These are phyloP conservation scores for Hypsizygus ulmarius DNA, from an alignment of 1,284 basidiomycete genomes.

Conservation along the genomic window DNA sequence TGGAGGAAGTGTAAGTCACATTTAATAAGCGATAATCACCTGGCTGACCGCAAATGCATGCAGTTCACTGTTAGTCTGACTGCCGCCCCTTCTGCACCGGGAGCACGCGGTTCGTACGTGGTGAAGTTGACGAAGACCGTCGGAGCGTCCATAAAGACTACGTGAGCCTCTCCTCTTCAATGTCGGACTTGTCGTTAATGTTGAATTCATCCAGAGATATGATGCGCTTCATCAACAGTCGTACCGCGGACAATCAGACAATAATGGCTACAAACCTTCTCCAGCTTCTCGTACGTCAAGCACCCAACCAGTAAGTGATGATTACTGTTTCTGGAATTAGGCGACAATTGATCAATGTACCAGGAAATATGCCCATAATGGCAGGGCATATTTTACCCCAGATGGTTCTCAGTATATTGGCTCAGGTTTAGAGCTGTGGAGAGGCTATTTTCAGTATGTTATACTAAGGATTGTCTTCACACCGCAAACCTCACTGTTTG, in stretches of 20 bases:
- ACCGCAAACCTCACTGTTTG: background rate
- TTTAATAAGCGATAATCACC: background rate
- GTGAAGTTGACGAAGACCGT: constrained; percentile 10
- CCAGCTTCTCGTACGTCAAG: constrained; percentile 15
- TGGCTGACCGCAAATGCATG: background rate
- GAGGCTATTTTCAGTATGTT: constrained; percentile 13
- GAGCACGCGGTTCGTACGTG: constrained; percentile 10
- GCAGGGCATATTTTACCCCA: constrained; percentile 15
- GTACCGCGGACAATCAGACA: constrained; percentile 6
- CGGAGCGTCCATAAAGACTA: constrained; percentile 8
- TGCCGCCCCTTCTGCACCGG: background rate
- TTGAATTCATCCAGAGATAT: constrained; percentile 7
- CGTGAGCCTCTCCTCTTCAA: background rate
- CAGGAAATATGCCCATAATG: constrained; percentile 13
- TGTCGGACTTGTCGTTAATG: background rate
- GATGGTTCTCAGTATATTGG: constrained; percentile 11
- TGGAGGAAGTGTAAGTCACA: constrained; percentile 10
- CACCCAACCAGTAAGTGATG: constrained; percentile 9
- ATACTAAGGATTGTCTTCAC: background rate
- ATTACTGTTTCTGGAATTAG: background rate
- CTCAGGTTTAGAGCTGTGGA: constrained; percentile 15
- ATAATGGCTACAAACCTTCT: constrained; percentile 13
- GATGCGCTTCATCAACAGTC: constrained; percentile 6
- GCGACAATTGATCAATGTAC: background rate
- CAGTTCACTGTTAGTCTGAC: constrained; percentile 12